Conservation (phyloP, 2,329 filamentous ascomycete species). For the Berkeleyomyces basicola region DNA sequence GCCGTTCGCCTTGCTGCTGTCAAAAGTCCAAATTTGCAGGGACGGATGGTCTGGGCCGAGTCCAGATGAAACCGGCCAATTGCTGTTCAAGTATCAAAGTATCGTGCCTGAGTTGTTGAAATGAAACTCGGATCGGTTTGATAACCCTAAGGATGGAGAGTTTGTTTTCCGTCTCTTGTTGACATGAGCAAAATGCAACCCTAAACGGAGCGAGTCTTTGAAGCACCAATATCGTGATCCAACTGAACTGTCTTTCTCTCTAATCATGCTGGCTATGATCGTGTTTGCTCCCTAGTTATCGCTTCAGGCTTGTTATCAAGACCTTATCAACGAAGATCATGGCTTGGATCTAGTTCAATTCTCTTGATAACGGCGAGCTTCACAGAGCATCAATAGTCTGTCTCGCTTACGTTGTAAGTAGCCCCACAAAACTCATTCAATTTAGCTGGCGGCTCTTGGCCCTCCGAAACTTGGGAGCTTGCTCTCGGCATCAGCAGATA, state of each 20-base stretch:
- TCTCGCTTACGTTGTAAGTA: background rate
- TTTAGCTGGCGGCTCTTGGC: background rate
- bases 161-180: too few relatives aligned
- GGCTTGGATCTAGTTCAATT: background rate
- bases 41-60: background rate
- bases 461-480: background rate
- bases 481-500: background rate
- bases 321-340: background rate
- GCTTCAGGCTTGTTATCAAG: too few relatives aligned
- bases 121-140: background rate
- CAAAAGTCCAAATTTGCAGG: background rate
- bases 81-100: background rate
- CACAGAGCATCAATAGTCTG: background rate
- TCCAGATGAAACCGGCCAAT: background rate
- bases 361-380: background rate
- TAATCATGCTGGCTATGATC: too few relatives aligned
- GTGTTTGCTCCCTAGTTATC: too few relatives aligned
- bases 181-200: too few relatives aligned
- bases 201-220: too few relatives aligned
- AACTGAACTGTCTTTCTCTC: too few relatives aligned
- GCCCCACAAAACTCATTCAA: background rate
- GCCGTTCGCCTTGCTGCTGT: background rate
- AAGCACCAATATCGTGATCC: too few relatives aligned
- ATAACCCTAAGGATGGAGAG: too few relatives aligned
- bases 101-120: background rate